Evolutionary conservation across 2,329 filamentous ascomycete species (phyloP).

Genomic region (Xylariales sp.): DNA sequence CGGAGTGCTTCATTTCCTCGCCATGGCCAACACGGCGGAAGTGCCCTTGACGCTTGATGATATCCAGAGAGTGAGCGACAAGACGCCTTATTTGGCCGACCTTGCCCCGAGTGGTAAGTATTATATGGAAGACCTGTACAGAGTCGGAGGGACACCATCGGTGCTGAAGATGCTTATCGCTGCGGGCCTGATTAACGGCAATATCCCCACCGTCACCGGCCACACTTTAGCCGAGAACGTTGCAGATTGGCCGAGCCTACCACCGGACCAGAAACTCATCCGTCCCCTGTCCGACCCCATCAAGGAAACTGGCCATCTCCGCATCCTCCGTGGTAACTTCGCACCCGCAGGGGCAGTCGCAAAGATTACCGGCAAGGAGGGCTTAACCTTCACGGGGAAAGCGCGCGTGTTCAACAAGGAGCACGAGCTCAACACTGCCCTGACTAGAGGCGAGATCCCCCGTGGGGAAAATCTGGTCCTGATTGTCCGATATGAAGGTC

Average conservation of each 20-base stretch:
- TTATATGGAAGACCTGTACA: conserved; percentile 74
- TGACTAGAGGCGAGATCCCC: conserved; percentile 61
- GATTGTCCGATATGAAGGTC: conserved; percentile 89
- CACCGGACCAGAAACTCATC: conserved; percentile 70
- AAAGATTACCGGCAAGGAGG: conserved; percentile 96
- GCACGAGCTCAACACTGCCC: conserved; percentile 67
- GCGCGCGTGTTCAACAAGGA: conserved; percentile 88
- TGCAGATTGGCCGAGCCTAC: conserved; percentile 59
- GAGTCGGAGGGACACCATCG: conserved; percentile 69
- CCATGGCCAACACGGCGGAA: conserved; percentile 82
- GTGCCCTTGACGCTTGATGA: conserved; percentile 76
- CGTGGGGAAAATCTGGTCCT: conserved; percentile 79
- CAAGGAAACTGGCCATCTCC: conserved; percentile 81
- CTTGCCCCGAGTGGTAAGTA: conserved; percentile 79
- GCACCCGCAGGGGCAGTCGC: conserved; percentile 86
- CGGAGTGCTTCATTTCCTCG: conserved; percentile 81
- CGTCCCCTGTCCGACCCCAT: conserved; percentile 66
- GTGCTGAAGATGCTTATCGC: conserved; percentile 72
- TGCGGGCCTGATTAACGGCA: conserved; percentile 64
- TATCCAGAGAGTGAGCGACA: conserved; percentile 73
- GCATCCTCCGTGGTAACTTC: conserved; percentile 82
- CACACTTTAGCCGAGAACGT: conserved; percentile 72
- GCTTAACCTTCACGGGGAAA: conserved; percentile 72
- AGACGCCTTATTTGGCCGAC: conserved; percentile 81
- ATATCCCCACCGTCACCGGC: conserved; percentile 68